Evolutionary conservation across 1,139 yeast genomes (phyloP), one percentile per base, ranked within the genome.

Genomic region (Hyphopichia khmerensis): DNA sequence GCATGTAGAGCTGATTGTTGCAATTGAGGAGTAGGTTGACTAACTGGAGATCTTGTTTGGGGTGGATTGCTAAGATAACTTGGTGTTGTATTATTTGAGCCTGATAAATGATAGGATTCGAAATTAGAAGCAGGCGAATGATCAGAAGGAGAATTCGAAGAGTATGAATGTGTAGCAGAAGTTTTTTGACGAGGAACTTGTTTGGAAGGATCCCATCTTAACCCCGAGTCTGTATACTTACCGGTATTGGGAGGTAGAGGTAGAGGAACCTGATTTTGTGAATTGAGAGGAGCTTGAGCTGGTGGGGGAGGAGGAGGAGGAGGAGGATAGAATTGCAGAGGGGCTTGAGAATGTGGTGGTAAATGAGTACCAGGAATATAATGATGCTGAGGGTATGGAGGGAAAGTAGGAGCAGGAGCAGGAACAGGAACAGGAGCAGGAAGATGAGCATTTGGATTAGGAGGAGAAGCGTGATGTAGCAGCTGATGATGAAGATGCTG

Each of bases 341-440:
- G 24, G 8, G n/a, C n/a, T n/a, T n/a, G n/a, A n/a, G n/a, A n/a
- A n/a, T n/a, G n/a, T n/a, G 24, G 24, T 6, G 24, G 41, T 14
- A 41, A 35, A 9, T 32, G 24, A 13, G 41, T 44, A 16, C n/a
- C 38, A 2, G 35, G 40, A 18, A 13, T 35, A 13, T 27, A 35
- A n/a, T 23, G 38, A 8, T 24, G 38, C n/a, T 17, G 19, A 14
- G 14, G 19, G 11, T 26, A 16, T 17, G 34, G 14, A 9, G 34
- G 7, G 5, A 16, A 13, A 3, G n/a, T 13, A 9, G 29, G 9
- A 9, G 29, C 29, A 9, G 34, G 7, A n/a, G 34, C 15, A 5
- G 34, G 24, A 21, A n/a, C n/a, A n/a, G n/a, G n/a, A n/a, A n/a
- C n/a, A n/a, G n/a, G n/a, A n/a, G n/a, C n/a, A n/a, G n/a, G n/a